These are phyloP conservation scores for Penicillium rolfsii DNA, from an alignment of 2,329 filamentous ascomycete genomes.

Conservation along the genomic window DNA sequence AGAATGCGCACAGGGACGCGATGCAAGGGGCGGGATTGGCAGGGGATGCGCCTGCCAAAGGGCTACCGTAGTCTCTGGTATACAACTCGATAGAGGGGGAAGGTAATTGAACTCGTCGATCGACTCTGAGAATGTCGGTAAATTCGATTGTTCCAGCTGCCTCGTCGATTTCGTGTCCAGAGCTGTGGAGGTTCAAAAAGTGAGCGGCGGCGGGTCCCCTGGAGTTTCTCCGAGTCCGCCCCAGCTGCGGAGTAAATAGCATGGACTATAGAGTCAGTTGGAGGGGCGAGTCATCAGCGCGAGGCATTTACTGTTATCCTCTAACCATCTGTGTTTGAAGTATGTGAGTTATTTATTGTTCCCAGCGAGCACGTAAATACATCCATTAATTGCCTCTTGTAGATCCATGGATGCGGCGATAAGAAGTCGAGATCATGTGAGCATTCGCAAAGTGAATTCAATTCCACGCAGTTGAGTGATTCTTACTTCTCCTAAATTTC, in stretches of 20 bases:
- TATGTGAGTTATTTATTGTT: neutral
- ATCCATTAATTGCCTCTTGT: slow-evolving; percentile 2
- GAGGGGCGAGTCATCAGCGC: neutral
- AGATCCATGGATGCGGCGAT: slow-evolving; percentile 9
- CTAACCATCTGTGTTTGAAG: neutral
- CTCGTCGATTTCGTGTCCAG: neutral
- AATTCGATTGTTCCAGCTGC: neutral
- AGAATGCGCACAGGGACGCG: slow-evolving; percentile 31
- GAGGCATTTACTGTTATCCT: slow-evolving; percentile 1
- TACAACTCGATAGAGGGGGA: neutral
- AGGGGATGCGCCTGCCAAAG: slow-evolving; percentile 13
- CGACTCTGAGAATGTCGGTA: slow-evolving; percentile 8
- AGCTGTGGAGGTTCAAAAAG: slow-evolving; percentile 3
- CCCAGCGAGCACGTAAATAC: neutral
- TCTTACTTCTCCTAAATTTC: neutral
- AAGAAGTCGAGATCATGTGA: slow-evolving; percentile 2
- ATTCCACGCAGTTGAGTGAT: neutral
- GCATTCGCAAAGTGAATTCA: neutral
- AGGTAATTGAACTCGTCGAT: slow-evolving; percentile 7
- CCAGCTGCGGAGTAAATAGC: neutral
- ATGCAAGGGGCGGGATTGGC: slow-evolving; percentile 32
- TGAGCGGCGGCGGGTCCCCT: slow-evolving; percentile 21
- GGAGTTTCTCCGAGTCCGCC: slow-evolving; percentile 38
- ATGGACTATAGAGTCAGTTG: neutral
- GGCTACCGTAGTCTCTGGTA: slow-evolving; percentile 8